Base-by-base conservation (phyloP, 129 eudicot genomes). In the Artemisia argyi region DNA sequence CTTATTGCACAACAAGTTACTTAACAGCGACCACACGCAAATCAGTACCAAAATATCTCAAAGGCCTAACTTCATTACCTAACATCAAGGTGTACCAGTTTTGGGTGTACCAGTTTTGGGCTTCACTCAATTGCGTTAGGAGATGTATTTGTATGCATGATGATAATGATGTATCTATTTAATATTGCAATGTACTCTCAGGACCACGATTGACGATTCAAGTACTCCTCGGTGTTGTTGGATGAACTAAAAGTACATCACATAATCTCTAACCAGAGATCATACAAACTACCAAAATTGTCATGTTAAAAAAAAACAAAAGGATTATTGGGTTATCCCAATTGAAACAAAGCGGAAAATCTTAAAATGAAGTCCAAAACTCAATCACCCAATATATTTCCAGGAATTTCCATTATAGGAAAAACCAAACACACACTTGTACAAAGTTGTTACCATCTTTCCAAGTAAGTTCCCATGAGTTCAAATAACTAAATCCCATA, bases 381-480 rank as follows among this genome's bases (percentile, higher is more conserved):
- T 16, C 35, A 51, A 46, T 52, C 66, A 52, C 66, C 26, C 59
- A 57, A 58, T 59, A 65, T 24, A 30, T 66, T 68, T 35, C 19
- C 42, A 16, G 44, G 11, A 66, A 69, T 49, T 61, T 77, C 63
- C 22, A 62, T 44, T 62, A 63, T n/a, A 44, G 50, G 72, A 61
- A 78, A 78, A 51, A 66, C 32, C 17, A 30, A 67, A 76, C 53
- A 68, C 35, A 49, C 2, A 50, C 69, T 20, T 64, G 30, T n/a
- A 48, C 39, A 58, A 68, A 76, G 44, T 7, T 42, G 61, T 71
- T 57, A 58, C 71, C 57, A 71, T 63, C 72, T 42, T 71, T 71
- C 44, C 4, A 44, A 77, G 28, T 53, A 69, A 67, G 56, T 76
- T 74, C 69, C 76, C 71, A 60, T 69, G 50, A 51, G 39, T 19